phyloP scores from a whole-genome alignment of 257 asterid species.

The Solanum pinnatisectum region DNA sequence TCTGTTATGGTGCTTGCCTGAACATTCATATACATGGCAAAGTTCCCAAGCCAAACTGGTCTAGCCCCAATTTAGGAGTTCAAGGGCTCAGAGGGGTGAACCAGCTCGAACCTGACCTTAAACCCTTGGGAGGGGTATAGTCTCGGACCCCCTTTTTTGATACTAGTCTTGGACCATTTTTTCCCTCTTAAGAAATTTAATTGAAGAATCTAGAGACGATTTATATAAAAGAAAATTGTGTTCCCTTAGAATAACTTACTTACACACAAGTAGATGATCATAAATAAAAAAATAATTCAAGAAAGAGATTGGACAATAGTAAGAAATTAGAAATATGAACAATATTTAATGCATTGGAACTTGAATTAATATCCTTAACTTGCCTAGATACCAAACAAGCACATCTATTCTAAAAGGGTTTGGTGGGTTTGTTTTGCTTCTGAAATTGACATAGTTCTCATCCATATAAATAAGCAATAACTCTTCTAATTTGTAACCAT shows the following conservation, averaged over 20 bases:
- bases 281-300: background rate
- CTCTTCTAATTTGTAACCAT: background rate
- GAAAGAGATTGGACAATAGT: background rate
- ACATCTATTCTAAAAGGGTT: background rate
- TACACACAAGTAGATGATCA: background rate
- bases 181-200: background rate
- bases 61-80: background rate
- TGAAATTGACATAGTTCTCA: background rate
- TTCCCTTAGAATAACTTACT: background rate
- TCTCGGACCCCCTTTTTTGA: background rate
- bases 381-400: background rate
- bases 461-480: background rate
- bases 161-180: background rate
- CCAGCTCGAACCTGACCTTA: background rate
- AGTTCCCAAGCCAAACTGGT: background rate
- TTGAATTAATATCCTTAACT: background rate
- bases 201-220: background rate
- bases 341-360: background rate
- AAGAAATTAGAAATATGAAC: background rate
- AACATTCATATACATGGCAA: background rate
- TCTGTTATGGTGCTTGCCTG: background rate
- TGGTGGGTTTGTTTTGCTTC: background rate
- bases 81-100: background rate
- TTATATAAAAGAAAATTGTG: background rate
- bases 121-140: background rate